phyloP scores from a whole-genome alignment of 768 basidiomycete species.

The Tulasnella sp. region DNA sequence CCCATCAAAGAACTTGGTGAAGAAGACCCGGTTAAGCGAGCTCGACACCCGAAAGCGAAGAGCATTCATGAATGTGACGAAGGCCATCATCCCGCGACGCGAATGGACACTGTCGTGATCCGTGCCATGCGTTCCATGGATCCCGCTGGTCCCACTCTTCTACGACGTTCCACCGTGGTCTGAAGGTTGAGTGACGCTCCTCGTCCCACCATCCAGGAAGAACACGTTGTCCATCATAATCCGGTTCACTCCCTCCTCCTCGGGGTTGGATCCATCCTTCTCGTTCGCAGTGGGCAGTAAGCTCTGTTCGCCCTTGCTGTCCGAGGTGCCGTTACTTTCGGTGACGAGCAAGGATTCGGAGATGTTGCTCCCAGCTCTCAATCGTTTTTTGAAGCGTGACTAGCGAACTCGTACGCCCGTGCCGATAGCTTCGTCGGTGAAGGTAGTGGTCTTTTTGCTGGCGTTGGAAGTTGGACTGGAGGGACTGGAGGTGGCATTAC shows the following conservation, averaged over 20 bases:
- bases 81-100: background rate
- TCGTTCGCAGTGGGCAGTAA: background rate
- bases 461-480: background rate
- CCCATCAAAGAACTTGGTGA: constrained; percentile 9
- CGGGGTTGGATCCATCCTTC: constrained; percentile 10
- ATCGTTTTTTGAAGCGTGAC: constrained; percentile 16
- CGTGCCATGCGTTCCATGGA: background rate
- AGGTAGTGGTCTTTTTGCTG: background rate
- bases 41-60: background rate
- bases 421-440: background rate
- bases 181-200: constrained; percentile 14
- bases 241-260: constrained; percentile 22
- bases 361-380: constrained; percentile 5
- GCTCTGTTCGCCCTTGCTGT: background rate
- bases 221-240: constrained; percentile 22
- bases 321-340: background rate
- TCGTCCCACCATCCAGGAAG: background rate
- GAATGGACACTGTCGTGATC: background rate
- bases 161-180: constrained; percentile 16
- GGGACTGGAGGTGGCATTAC: background rate
- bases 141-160: constrained; percentile 8
- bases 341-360: constrained; percentile 14
- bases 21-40: background rate
- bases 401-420: constrained; percentile 7
- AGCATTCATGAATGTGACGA: constrained; percentile 3